Evolutionary conservation across 345 rosid species (phyloP).

Genomic region (Cardiospermum halicacabum): DNA sequence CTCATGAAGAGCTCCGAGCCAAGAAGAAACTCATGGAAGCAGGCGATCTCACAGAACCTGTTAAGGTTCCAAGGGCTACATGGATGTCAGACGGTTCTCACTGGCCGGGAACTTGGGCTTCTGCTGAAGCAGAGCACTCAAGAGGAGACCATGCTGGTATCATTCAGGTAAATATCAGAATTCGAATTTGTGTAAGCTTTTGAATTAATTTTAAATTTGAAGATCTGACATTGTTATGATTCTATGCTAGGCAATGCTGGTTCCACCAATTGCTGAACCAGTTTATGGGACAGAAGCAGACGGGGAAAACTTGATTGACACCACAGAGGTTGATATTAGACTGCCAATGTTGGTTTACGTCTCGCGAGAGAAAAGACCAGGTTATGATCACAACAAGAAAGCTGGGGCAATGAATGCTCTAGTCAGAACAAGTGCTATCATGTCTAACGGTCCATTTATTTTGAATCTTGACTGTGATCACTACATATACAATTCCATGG

Average conservation of each 20-base stretch:
- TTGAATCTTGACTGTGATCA: conserved; percentile 68
- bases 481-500: conserved; percentile 52
- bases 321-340: conserved; percentile 54
- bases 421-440: conserved; percentile 58
- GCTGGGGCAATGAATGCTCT: conserved; percentile 71
- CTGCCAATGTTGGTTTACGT: conserved; percentile 60
- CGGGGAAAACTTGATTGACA: conserved; percentile 40
- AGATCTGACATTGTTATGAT: conserved; percentile 7
- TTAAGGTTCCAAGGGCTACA: conserved; percentile 54
- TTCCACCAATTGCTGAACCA: conserved; percentile 72
- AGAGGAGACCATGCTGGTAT: conserved; percentile 79
- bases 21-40: conserved; percentile 66
- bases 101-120: conserved; percentile 86
- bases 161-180: conserved; percentile 46
- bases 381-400: conserved; percentile 69
- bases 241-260: conserved; percentile 60
- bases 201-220: not conserved
- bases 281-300: conserved; percentile 56
- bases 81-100: conserved; percentile 92
- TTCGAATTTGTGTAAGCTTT: not conserved
- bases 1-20: conserved; percentile 65
- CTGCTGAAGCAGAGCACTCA: conserved; percentile 56
- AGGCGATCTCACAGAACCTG: conserved; percentile 31
- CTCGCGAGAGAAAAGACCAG: conserved; percentile 57
- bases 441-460: conserved; percentile 69